These are phyloP conservation scores for Annona cherimola DNA, from an alignment of 164 flowering plant species.

Conservation along the genomic window DNA sequence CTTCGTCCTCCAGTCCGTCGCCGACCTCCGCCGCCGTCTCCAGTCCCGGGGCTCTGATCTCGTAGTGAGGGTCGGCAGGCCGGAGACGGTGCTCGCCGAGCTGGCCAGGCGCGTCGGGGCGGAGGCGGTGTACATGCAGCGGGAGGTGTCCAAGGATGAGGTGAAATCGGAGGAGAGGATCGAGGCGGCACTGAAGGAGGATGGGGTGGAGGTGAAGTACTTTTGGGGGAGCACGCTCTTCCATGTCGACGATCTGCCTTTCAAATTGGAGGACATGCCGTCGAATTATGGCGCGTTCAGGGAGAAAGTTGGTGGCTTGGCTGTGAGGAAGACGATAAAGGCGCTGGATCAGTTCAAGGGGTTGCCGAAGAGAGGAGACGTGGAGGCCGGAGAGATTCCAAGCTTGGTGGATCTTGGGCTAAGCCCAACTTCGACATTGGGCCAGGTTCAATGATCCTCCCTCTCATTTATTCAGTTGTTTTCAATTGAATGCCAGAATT, in stretches of 20 bases:
- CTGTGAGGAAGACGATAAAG: conserved; percentile 70
- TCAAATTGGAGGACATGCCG: conserved; percentile 84
- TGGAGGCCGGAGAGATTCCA: conserved; percentile 87
- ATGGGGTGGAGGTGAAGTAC: conserved; percentile 84
- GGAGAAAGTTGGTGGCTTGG: conserved; percentile 66
- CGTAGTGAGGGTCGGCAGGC: conserved; percentile 74
- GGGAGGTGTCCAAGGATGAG: conserved; percentile 78
- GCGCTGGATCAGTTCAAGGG: conserved; percentile 76
- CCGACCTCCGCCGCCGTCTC: conserved; percentile 61
- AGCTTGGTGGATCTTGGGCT: conserved; percentile 75
- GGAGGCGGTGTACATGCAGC: conserved; percentile 74
- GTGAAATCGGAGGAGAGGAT: conserved; percentile 74
- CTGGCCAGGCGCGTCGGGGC: conserved; percentile 78
- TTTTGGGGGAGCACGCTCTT: conserved; percentile 96
- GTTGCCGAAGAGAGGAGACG: conserved; percentile 71
- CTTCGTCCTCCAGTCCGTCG: conserved; percentile 72
- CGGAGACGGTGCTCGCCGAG: conserved; percentile 70
- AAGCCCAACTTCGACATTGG: conserved; percentile 42
- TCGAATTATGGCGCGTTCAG: conserved; percentile 73
- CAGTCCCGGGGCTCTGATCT: conserved; percentile 79
- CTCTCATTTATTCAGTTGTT: not conserved
- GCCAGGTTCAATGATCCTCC: conserved; percentile 42
- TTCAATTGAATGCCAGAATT: not conserved
- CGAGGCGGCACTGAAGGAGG: conserved; percentile 73
- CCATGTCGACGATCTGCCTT: conserved; percentile 89